Conservation (phyloP, 768 basidiomycete species). For the Mycena indigotica region DNA sequence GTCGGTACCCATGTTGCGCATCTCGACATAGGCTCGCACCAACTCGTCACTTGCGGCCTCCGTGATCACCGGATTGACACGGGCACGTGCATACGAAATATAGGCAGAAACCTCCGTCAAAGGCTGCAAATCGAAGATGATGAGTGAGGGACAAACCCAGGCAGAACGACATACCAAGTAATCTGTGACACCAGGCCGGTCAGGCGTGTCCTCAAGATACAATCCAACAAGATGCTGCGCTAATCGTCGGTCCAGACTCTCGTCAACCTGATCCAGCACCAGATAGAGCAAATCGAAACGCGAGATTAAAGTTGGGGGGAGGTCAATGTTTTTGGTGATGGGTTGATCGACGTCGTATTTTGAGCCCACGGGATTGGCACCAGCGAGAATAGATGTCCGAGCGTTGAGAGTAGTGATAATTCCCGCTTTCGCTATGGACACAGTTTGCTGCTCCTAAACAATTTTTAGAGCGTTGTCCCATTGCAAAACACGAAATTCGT, state of each 20-base stretch:
- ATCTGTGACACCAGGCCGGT: slow-evolving; percentile 60
- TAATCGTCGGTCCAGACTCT: slow-evolving; percentile 78
- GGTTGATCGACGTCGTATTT: slow-evolving; percentile 92
- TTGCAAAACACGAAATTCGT: slow-evolving; percentile 18
- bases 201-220: slow-evolving; percentile 89
- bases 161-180: slow-evolving; percentile 80
- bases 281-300: slow-evolving; percentile 97
- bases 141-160: too few species aligned
- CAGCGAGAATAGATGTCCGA: slow-evolving; percentile 95
- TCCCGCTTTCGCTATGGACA: slow-evolving; percentile 97
- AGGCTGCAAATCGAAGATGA: slow-evolving; percentile 52
- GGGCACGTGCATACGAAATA: slow-evolving; percentile 88
- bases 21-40: slow-evolving; percentile 86
- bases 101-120: slow-evolving; percentile 90
- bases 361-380: slow-evolving; percentile 95
- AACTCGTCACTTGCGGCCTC: slow-evolving; percentile 85
- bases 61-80: slow-evolving; percentile 83
- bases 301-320: slow-evolving; percentile 96
- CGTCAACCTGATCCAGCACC: slow-evolving; percentile 93
- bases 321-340: slow-evolving; percentile 93
- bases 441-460: slow-evolving; percentile 95
- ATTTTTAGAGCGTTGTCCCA: background rate
- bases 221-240: slow-evolving; percentile 92
- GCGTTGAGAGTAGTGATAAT: slow-evolving; percentile 99
- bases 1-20: slow-evolving; percentile 91